Percentiles rank a stretch among this genome's conserved stretches.
Conservation (phyloP, 768 basidiomycete genomes). For the Phlegmacium glaucopus region DNA sequence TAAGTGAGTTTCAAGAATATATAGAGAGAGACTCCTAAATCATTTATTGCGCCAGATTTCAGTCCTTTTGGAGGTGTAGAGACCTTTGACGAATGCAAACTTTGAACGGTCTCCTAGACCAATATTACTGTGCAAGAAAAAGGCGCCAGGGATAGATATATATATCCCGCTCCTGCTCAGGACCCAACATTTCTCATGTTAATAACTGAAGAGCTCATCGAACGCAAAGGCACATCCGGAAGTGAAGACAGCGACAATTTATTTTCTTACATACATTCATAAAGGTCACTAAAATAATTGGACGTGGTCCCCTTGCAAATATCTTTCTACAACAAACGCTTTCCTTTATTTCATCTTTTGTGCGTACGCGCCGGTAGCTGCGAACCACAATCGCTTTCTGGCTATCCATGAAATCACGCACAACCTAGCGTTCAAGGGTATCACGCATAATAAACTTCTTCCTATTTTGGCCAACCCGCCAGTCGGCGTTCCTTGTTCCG, state of each 20-base stretch:
- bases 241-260: conserved; percentile 33
- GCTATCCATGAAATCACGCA: conserved; percentile 99
- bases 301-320: conserved; percentile 85
- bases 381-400: conserved; percentile 96
- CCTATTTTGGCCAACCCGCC: conserved; percentile 92
- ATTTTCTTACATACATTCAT: neutral
- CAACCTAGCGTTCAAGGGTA: conserved; percentile 86
- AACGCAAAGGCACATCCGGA: conserved; percentile 87
- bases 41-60: conserved; percentile 46
- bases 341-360: conserved; percentile 70
- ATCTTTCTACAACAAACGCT: conserved; percentile 58
- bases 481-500: conserved; percentile 94
- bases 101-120: conserved; percentile 50
- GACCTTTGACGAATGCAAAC: conserved; percentile 48
- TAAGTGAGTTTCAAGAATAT: too few relatives aligned
- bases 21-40: too few relatives aligned
- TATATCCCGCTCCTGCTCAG: conserved; percentile 55
- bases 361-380: conserved; percentile 85
- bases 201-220: conserved; percentile 97
- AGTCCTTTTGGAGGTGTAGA: conserved; percentile 86
- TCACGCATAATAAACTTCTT: conserved; percentile 79
- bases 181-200: conserved; percentile 93
- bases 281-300: conserved; percentile 93
- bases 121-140: conserved; percentile 41
- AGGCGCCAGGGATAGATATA: conserved; percentile 34